Evolutionary conservation across 2,329 filamentous ascomycete genomes (phyloP).

Genomic region (Arthrinium phaeospermum): DNA sequence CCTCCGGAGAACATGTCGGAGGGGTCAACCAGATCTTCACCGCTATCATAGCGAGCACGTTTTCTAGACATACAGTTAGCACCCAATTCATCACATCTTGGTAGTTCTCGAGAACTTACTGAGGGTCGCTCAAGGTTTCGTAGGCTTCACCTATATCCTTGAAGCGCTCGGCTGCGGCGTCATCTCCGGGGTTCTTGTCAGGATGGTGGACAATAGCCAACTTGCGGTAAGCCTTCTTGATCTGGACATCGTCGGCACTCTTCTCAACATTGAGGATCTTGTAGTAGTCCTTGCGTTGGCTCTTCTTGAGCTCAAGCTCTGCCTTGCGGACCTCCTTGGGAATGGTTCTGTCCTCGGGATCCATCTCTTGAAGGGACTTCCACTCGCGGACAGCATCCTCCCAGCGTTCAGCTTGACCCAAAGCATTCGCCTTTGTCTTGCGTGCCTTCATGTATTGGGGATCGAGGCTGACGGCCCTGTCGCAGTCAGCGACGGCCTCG

Average conservation of each 20-base stretch:
- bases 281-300: conserved; percentile 97
- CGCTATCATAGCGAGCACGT: conserved; percentile 87
- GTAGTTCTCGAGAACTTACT: conserved; percentile 61
- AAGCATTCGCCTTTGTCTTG: conserved; percentile 90
- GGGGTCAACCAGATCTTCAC: conserved; percentile 88
- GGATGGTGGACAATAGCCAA: conserved; percentile 93
- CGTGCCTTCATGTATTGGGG: conserved; percentile 86
- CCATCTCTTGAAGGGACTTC: conserved; percentile 83
- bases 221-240: conserved; percentile 97
- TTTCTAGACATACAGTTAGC: conserved; percentile 65
- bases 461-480: conserved; percentile 81
- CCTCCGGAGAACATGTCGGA: conserved; percentile 81
- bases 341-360: conserved; percentile 81
- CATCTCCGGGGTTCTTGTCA: conserved; percentile 94
- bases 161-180: conserved; percentile 85
- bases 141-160: conserved; percentile 98
- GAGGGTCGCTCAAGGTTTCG: conserved; percentile 90
- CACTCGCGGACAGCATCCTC: conserved; percentile 88
- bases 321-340: conserved; percentile 86
- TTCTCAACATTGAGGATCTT: conserved; percentile 92
- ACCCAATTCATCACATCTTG: background rate
- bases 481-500: conserved; percentile 83
- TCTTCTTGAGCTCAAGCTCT: conserved; percentile 97
- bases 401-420: conserved; percentile 87
- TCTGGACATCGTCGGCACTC: conserved; percentile 80